Evolutionary conservation across 2,329 filamentous ascomycete genomes (phyloP), one percentile per base, ranked within the genome.

Genomic region (Aureobasidium sp.): DNA sequence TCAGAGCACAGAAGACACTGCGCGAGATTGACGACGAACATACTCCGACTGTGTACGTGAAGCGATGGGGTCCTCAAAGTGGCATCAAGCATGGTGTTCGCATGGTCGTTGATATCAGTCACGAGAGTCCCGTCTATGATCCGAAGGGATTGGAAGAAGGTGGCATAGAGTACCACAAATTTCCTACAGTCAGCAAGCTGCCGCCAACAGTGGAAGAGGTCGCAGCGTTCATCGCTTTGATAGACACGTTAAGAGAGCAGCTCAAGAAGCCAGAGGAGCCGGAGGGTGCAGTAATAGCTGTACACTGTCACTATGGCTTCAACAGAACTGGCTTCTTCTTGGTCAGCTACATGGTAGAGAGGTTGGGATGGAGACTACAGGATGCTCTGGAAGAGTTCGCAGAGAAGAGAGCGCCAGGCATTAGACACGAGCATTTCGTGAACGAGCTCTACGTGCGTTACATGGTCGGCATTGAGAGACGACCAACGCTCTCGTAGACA

Each of bases 271-370:
- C 75, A 74, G 44, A 76, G 73, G 62, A 78, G 76, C 17, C 55
- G 5, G 52, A 64, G n/a, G 73, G 72, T 61, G 72, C 75, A 6
- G 69, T 77, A 1, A 83, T 96, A 57, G 92, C 88, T 2, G 90
- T 96, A 0, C 93, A 97, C 72, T 97, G 93, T 70, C 93, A 97
- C 70, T 97, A 97, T 68, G 93, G 93, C 0, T 97, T 95, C 77
- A 97, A 97, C 72, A 84, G 92, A 25, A 97, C 93, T 0, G 93
- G 93, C 0, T 96, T 93, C 73, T 89, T 97, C 71, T 85, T 97
- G 56, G 88, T 90, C 36, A 91, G 87, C 70, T 97, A 97, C 71
- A 79, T 97, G n/a, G 87, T 97, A 15, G 91, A 97, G 76, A 81
- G 85, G 51, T 83, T 88, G 67, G 86, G 84, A 0, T 92, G 84